Percentiles rank a stretch among this genome's conserved stretches.
phyloP scores from a whole-genome alignment of 1,139 yeast genomes.

The Candida sp. region DNA sequence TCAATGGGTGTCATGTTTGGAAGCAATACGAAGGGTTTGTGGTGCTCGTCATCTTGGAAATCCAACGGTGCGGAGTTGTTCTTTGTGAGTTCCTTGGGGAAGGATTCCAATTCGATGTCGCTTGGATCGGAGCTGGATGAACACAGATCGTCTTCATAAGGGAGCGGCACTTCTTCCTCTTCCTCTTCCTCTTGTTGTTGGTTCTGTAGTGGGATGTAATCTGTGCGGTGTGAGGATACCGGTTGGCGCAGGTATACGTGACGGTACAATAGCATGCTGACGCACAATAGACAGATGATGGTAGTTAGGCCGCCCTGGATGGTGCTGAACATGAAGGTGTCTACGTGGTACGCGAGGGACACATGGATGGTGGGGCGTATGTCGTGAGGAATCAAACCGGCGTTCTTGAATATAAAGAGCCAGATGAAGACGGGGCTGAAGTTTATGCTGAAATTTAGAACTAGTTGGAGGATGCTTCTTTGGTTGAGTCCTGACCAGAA shows the following conservation, averaged over 20 bases:
- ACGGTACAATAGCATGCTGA: constrained; percentile 18
- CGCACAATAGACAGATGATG: constrained; percentile 15
- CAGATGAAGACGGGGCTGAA: constrained; percentile 60
- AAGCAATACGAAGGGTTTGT: constrained; percentile 6
- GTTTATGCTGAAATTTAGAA: constrained; percentile 49
- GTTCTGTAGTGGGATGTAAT: neutral
- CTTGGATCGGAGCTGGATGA: neutral
- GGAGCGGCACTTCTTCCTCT: neutral
- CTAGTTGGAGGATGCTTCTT: constrained; percentile 37
- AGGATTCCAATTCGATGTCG: constrained; percentile 11
- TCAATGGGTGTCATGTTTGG: constrained; percentile 7
- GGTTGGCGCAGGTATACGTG: constrained; percentile 4
- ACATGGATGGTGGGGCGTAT: constrained; percentile 62
- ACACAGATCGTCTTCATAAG: neutral
- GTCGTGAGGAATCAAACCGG: constrained; percentile 58
- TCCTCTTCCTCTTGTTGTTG: neutral
- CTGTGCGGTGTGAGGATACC: constrained; percentile 1
- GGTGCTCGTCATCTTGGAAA: constrained; percentile 10
- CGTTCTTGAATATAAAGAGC: constrained; percentile 64
- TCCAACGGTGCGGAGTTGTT: constrained; percentile 3
- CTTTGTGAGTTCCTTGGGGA: constrained; percentile 5
- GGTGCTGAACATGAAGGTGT: constrained; percentile 36
- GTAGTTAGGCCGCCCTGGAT: constrained; percentile 18
- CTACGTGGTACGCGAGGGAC: constrained; percentile 44
- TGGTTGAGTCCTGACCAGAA: constrained; percentile 36